Conservation (phyloP, 352 stramenopile species). For the Salisapilia sapeloensis region DNA sequence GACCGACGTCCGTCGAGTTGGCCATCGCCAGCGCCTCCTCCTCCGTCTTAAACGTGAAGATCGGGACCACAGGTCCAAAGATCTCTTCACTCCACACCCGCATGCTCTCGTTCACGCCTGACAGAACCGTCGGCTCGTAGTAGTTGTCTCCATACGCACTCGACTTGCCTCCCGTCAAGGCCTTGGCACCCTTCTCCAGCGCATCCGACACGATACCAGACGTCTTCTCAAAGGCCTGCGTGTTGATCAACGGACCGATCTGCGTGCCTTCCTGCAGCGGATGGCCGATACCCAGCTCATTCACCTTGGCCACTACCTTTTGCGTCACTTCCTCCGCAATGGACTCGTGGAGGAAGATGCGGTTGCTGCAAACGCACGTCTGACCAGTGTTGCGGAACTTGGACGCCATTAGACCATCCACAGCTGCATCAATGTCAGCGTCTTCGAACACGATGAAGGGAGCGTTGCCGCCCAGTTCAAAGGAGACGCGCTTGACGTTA, state of each 20-base stretch:
- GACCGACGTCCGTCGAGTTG: constrained; percentile 85
- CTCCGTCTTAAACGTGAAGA: constrained; percentile 89
- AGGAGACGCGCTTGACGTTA: constrained; percentile 67
- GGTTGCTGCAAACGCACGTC: constrained; percentile 80
- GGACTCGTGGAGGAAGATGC: constrained; percentile 88
- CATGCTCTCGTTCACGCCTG: constrained; percentile 72
- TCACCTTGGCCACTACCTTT: constrained; percentile 51
- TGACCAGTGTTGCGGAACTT: constrained; percentile 86
- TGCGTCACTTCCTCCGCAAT: constrained; percentile 89
- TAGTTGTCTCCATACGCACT: constrained; percentile 65
- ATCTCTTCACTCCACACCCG: constrained; percentile 85
- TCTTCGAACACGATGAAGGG: constrained; percentile 89
- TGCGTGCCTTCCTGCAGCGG: constrained; percentile 52
- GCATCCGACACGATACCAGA: constrained; percentile 78
- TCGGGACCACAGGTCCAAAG: constrained; percentile 90
- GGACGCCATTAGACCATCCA: constrained; percentile 70
- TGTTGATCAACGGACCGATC: constrained; percentile 93
- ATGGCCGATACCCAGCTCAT: constrained; percentile 80
- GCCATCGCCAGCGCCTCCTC: constrained; percentile 90
- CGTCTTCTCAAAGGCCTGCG: constrained; percentile 77
- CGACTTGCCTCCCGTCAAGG: constrained; percentile 65
- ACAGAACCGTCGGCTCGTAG: constrained; percentile 91
- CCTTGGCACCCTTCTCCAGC: constrained; percentile 79
- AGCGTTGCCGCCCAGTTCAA: constrained; percentile 88
- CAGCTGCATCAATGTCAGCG: constrained; percentile 58